Base-by-base conservation (phyloP, 192 early-diverging fungal genomes). In the Podila epicladia region DNA sequence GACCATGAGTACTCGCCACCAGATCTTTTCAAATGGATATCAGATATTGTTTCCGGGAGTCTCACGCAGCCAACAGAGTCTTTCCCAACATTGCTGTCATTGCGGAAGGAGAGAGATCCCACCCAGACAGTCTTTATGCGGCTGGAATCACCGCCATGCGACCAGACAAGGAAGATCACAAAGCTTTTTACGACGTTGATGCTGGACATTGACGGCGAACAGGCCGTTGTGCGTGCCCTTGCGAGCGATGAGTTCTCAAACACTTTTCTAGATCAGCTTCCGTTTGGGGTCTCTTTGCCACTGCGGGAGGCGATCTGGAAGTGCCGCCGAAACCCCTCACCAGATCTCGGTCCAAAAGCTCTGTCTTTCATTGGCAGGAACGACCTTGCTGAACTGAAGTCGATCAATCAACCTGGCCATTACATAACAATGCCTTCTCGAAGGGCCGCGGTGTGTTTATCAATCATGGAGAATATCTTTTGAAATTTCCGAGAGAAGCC, bases 331-430 rank as follows among this genome's bases (percentile, higher is more conserved):
- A 65, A 73, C 17, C 89, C 91, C 2, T 72, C 85, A 3, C 64
- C 64, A 9, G 68, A 84, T 64, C 82, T 87, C 85, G 58, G 64
- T 13, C 55, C 69, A 2, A 71, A 79, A 7, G 85, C 82, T 0
- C 88, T 89, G 26, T 70, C 69, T 13, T 78, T 92, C 38, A 86
- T 92, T 31, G 91, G 89, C 68, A 84, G 69, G 70, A 66, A 68
- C 32, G 75, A 79, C 51, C 55, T 79, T 20, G 75, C 75, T 11
- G 75, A 79, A 31, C 70, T 79, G 0, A 55, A 65, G 20, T 71
- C 75, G 1, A 68, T 67, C 20, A 48, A 58, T 19, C 58, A 24
- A 13, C 60, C 69, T 13, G 75, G 70, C 1, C 66, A 63, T 15
- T 71, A 71, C 29, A 71, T 72, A 22, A 66, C 66, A 17, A 65